Base-by-base conservation (phyloP, 129 eudicot species). In the Flaveria bidentis region DNA sequence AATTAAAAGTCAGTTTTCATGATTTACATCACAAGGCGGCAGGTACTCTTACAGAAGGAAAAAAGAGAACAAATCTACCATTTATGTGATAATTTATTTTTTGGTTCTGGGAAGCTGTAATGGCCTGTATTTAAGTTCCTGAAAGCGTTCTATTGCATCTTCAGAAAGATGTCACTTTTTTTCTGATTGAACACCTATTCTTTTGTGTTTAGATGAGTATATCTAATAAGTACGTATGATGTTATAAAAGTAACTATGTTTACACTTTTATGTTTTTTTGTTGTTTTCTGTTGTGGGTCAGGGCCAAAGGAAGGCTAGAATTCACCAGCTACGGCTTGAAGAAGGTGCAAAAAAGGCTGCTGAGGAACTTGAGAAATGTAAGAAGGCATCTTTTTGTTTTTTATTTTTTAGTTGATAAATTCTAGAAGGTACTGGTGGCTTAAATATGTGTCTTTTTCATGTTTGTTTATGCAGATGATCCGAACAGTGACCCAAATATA, bases 281-380 rank as follows among this genome's bases (percentile, higher is more conserved):
- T 70, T 71, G 60, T 39, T 57, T 11, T 10, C 9, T 72, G 70
- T 67, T 53, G 57, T 53, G 78, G 72, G 22, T 67, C 86, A 93
- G 98, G 78, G 84, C 39, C 85, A 93, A 86, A 84, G 83, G 80
- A 88, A 82, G 82, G 96, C 97, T 67, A 87, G 97, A 82, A 85
- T 93, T 67, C 98, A 91, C 83, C 83, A 84, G 82, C 60, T 87
- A 82, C 84, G 97, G 60, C 87, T 93, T 63, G 98, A 88, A 88
- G 96, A 87, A 82, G 98, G 98, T 51, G 93, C 90, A 71, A 92
- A 67, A 80, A 91, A 91, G 85, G 98, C 93, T 76, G 98, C 96
- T 1, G 98, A 93, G 84, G 97, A 91, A 67, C 85, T 93, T 60
- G 96, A 91, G 76, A 88, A 91, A 87, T 93, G 98, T 93, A 67